phyloP scores from a whole-genome alignment of 1,139 yeast genomes.

The Suhomyces ambrosiae region DNA sequence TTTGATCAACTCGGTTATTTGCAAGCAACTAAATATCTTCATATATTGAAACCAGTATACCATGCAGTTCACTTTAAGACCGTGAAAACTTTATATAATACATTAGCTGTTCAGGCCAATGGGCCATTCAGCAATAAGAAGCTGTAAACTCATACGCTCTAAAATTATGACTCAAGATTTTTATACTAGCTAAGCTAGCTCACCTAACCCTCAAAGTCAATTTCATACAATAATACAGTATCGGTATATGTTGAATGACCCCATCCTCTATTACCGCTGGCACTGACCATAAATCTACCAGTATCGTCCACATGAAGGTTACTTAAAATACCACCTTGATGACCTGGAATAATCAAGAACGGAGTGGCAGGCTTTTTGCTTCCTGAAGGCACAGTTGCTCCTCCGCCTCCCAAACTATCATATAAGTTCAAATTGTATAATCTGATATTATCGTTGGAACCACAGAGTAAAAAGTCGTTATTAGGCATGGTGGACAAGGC shows the following conservation, averaged over 20 bases:
- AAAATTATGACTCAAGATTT: no score
- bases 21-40: no score
- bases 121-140: no score
- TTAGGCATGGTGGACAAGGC: constrained; percentile 82
- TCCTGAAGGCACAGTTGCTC: constrained; percentile 18
- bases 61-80: no score
- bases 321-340: constrained; percentile 58
- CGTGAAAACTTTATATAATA: no score
- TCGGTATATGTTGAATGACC: constrained; percentile 78
- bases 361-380: constrained; percentile 51
- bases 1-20: no score
- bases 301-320: constrained; percentile 79
- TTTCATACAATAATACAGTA: constrained; percentile 76
- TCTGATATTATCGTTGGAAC: constrained; percentile 87
- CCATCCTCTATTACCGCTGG: constrained; percentile 97
- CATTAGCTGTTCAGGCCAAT: no score
- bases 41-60: no score
- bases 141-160: no score
- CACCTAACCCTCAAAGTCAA: constrained; percentile 41
- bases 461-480: constrained; percentile 76
- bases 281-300: constrained; percentile 82
- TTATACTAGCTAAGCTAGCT: constrained; percentile 1
- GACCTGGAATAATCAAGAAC: constrained; percentile 64
- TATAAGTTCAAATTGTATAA: constrained; percentile 71
- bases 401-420: constrained; percentile 25